Base-by-base conservation (phyloP, 2,329 filamentous ascomycete species). In the Stemphylium vesicarium region DNA sequence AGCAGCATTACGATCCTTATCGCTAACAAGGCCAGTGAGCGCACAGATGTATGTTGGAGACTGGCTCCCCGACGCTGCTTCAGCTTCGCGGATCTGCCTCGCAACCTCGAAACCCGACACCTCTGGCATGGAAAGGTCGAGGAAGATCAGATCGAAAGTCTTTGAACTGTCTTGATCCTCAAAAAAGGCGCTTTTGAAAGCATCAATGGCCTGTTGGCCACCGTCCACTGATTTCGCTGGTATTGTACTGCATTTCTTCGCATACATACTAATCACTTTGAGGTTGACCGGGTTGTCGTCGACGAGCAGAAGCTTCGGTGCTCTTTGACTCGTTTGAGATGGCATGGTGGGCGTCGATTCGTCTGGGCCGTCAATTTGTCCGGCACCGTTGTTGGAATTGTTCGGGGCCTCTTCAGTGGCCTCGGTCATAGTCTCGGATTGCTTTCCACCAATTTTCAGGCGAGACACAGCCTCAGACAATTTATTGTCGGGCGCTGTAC, bases 281-380 rank as follows among this genome's bases (percentile, higher is more conserved):
- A 54, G 51, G 4, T 54, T 54, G 12, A 54, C 46, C 1, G 51
- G 39, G 29, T 54, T 54, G 16, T 54, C 51, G 39, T 54, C 51
- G 8, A 54, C 51, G n/a, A 54, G 29, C 16, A 54, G 40, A 13
- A 54, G 40, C 22, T 33, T 54, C n/a, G 46, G 51, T 10, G 44
- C 46, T 39, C 24, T 43, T 3, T 4, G 16, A 12, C 8, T n/a
- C 24, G 11, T 13, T 39, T 31, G 26, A n/a, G 16, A 22, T 13
- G 39, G 26, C 20, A 15, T 22, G 13, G 12, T 13, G 9, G 16
- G 4, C 3, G 20, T 37, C 18, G 24, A 2, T 3, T 26, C 29
- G 18, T 24, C 4, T 24, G 6, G 32, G 12, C 18, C 16, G n/a
- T 12, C 43, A 12, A 29, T 36, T 13, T 12, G 12, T 38, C 22